These are phyloP conservation scores for Sphaerobolus stellatus DNA, from an alignment of 1,284 basidiomycete genomes.

Conservation along the genomic window DNA sequence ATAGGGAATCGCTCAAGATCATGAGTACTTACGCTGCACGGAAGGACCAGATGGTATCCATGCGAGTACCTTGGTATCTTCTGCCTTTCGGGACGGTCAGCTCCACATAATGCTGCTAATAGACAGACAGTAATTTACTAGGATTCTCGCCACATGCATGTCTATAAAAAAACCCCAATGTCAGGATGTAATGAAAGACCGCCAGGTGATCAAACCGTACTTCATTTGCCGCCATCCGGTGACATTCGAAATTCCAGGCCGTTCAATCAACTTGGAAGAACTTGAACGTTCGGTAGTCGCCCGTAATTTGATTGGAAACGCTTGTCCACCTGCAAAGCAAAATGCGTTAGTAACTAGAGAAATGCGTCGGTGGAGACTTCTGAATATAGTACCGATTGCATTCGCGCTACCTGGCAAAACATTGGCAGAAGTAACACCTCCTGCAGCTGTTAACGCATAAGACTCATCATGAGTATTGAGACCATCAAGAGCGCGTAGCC, in stretches of 20 bases:
- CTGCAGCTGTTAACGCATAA: constrained; percentile 41
- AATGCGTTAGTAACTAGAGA: background rate
- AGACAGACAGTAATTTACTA: constrained; percentile 25
- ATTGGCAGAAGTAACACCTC: constrained; percentile 51
- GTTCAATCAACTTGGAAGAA: constrained; percentile 62
- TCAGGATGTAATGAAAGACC: background rate
- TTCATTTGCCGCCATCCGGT: constrained; percentile 61
- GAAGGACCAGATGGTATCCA: constrained; percentile 64
- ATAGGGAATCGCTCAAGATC: background rate
- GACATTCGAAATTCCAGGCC: constrained; percentile 42
- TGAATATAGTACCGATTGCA: constrained; percentile 49
- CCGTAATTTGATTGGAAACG: constrained; percentile 67
- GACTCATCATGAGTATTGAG: constrained; percentile 50
- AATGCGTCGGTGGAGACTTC: background rate
- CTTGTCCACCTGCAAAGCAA: constrained; percentile 52
- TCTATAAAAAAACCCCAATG: constrained; percentile 31
- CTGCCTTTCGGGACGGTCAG: constrained; percentile 19
- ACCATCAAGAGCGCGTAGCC: constrained; percentile 47
- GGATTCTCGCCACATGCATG: constrained; percentile 61
- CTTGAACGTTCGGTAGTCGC: constrained; percentile 55
- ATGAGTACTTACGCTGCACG: constrained; percentile 42
- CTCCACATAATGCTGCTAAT: background rate
- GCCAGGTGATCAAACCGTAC: constrained; percentile 33
- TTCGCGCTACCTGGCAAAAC: constrained; percentile 53
- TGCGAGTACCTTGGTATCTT: constrained; percentile 46